These are phyloP conservation scores for Pythium volutum DNA, from an alignment of 352 stramenopile genomes.

Conservation along the genomic window DNA sequence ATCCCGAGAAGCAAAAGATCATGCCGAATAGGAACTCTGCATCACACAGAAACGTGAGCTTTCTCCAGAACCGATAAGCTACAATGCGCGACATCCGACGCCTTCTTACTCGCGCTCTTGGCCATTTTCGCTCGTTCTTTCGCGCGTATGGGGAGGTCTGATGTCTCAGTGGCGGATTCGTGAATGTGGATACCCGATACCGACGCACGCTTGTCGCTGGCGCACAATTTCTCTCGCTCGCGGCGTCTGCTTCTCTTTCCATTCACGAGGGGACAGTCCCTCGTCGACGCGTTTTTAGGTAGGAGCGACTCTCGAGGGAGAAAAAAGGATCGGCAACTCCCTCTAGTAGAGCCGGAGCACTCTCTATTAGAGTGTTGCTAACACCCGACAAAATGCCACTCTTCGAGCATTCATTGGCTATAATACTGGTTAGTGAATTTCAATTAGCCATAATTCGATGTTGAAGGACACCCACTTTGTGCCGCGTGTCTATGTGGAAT, in stretches of 20 bases:
- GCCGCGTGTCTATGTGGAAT: slow-evolving; percentile 9
- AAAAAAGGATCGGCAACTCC: slow-evolving; percentile 19
- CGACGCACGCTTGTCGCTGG: background rate
- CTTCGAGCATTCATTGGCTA: slow-evolving; percentile 1
- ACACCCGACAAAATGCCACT: slow-evolving; percentile 1
- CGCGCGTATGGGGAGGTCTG: background rate
- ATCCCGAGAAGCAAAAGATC: slow-evolving; percentile 76
- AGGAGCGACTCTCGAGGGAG: slow-evolving; percentile 1
- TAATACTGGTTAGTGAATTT: background rate
- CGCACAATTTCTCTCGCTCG: background rate
- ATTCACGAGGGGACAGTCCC: background rate
- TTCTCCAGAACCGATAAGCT: background rate
- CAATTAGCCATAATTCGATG: slow-evolving; percentile 7
- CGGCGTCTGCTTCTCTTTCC: background rate
- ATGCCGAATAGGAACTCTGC: slow-evolving; percentile 71
- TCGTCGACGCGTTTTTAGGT: slow-evolving; percentile 1
- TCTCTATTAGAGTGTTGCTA: slow-evolving; percentile 1
- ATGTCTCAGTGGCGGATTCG: background rate
- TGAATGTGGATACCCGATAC: background rate
- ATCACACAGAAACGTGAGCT: background rate
- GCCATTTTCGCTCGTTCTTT: slow-evolving; percentile 16
- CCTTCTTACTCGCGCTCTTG: slow-evolving; percentile 25
- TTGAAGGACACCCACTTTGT: background rate
- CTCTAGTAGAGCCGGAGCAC: slow-evolving; percentile 10
- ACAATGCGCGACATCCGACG: background rate